Evolutionary conservation across 139 green algal genomes (phyloP).

Genomic region (Chlamydomonas sp.): DNA sequence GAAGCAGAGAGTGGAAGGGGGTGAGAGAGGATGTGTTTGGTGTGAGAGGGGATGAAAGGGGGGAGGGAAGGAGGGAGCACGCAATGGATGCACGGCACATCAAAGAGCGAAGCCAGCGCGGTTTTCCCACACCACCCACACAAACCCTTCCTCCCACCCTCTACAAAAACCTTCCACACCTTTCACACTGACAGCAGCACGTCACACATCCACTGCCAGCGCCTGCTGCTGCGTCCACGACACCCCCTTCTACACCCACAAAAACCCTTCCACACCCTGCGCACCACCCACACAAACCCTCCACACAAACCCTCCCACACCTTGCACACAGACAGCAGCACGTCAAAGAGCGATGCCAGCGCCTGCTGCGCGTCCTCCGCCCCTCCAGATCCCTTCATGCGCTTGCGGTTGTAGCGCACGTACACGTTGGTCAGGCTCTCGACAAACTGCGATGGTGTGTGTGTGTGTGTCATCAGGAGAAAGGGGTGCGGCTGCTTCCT

Average conservation of each 20-base stretch:
- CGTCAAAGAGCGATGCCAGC: constrained; percentile 71
- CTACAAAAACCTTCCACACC: constrained; percentile 17
- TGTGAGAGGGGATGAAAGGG: no score
- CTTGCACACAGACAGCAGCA: constrained; percentile 85
- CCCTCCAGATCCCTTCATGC: constrained; percentile 78
- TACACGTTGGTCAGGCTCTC: constrained; percentile 98
- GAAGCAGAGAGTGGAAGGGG: no score
- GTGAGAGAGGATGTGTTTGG: no score
- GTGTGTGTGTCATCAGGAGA: constrained; percentile 56
- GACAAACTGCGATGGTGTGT: constrained; percentile 96
- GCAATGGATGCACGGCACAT: no score
- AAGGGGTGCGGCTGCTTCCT: constrained; percentile 63
- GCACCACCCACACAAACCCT: not conserved
- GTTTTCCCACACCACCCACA: not conserved
- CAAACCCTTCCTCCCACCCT: not conserved
- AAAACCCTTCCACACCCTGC: not conserved
- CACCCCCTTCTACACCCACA: not conserved
- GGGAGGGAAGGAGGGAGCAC: no score
- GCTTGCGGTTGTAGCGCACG: constrained; percentile 93
- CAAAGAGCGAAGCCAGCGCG: no score
- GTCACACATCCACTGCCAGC: constrained; percentile 66
- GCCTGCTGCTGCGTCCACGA: constrained; percentile 24
- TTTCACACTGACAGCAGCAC: constrained; percentile 87
- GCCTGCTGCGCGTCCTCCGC: constrained; percentile 53
- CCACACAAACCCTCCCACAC: constrained; percentile 13